Percentiles rank a stretch among this genome's conserved stretches.
These are phyloP conservation scores for Atkinsonella hypoxylon DNA, from an alignment of 2,329 filamentous ascomycete genomes.

Conservation along the genomic window DNA sequence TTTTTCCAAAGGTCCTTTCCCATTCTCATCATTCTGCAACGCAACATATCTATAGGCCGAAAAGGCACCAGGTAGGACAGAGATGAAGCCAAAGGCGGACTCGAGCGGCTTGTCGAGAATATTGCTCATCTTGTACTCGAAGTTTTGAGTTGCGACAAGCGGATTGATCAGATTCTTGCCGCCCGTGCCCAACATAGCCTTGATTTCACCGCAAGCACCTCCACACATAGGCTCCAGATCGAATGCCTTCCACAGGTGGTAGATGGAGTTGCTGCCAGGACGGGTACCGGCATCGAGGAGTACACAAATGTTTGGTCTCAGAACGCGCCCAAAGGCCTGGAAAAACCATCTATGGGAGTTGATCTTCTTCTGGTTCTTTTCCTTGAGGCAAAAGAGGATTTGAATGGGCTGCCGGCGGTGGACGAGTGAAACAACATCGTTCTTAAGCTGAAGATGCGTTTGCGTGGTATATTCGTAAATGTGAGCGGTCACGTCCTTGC, in stretches of 20 bases:
- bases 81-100: slow-evolving; percentile 95
- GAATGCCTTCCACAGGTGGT: slow-evolving; percentile 97
- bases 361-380: slow-evolving; percentile 99
- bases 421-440: slow-evolving; percentile 73
- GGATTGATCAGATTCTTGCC: slow-evolving; percentile 88
- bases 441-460: slow-evolving; percentile 80
- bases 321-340: slow-evolving; percentile 81
- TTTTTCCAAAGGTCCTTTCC: slow-evolving; percentile 83
- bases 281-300: slow-evolving; percentile 92
- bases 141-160: slow-evolving; percentile 91
- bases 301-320: slow-evolving; percentile 95
- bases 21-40: slow-evolving; percentile 92
- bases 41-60: slow-evolving; percentile 96
- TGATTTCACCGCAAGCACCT: slow-evolving; percentile 96
- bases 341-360: slow-evolving; percentile 99
- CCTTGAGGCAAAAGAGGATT: slow-evolving; percentile 95
- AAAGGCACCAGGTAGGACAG: slow-evolving; percentile 90
- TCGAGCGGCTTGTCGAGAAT: slow-evolving; percentile 97
- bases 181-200: slow-evolving; percentile 79
- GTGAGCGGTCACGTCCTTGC: slow-evolving; percentile 90
- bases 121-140: slow-evolving; percentile 99
- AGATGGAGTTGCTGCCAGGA: slow-evolving; percentile 87
- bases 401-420: slow-evolving; percentile 84
- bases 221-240: slow-evolving; percentile 96
- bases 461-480: slow-evolving; percentile 94